Conservation (phyloP, 495 filamentous ascomycete species). For the Echria macrotheca region DNA sequence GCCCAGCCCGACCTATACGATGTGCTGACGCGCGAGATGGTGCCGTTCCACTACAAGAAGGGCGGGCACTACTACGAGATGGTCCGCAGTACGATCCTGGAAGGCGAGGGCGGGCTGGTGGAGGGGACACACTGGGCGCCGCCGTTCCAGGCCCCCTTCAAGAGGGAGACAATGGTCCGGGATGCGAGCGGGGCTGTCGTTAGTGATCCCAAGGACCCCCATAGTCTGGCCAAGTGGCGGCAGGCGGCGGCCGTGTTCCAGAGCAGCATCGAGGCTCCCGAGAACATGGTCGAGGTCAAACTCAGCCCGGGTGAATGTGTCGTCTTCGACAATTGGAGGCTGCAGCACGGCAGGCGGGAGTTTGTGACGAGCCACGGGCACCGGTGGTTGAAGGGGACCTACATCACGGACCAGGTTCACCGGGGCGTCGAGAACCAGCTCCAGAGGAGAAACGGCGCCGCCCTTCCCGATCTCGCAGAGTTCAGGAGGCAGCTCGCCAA, state of each 20-base stretch:
- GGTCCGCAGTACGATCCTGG: slow-evolving; percentile 49
- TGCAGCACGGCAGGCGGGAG: slow-evolving; percentile 68
- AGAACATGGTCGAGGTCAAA: slow-evolving; percentile 60
- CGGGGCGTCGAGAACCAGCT: slow-evolving; percentile 39
- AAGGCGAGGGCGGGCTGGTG: slow-evolving; percentile 7
- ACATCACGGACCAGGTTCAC: slow-evolving; percentile 69
- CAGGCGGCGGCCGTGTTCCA: slow-evolving; percentile 44
- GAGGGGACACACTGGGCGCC: slow-evolving; percentile 61
- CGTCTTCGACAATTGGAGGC: slow-evolving; percentile 76
- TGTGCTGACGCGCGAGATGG: slow-evolving; percentile 36
- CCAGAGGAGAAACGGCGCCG: not conserved
- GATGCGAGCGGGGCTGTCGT: not conserved
- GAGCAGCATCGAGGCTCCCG: slow-evolving; percentile 37
- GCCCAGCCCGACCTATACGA: slow-evolving; percentile 21
- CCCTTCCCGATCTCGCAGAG: not conserved
- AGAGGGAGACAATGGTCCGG: not conserved
- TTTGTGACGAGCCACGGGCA: slow-evolving; percentile 58
- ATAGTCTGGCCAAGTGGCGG: slow-evolving; percentile 26
- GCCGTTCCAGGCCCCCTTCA: slow-evolving; percentile 30
- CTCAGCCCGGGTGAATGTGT: slow-evolving; percentile 75
- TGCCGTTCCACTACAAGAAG: slow-evolving; percentile 67
- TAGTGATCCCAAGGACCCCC: no score
- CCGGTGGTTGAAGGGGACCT: slow-evolving; percentile 80
- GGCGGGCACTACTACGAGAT: slow-evolving; percentile 51
- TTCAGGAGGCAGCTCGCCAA: no score